These are phyloP conservation scores for Fusarium piperis DNA, from an alignment of 2,329 filamentous ascomycete genomes.

Conservation along the genomic window DNA sequence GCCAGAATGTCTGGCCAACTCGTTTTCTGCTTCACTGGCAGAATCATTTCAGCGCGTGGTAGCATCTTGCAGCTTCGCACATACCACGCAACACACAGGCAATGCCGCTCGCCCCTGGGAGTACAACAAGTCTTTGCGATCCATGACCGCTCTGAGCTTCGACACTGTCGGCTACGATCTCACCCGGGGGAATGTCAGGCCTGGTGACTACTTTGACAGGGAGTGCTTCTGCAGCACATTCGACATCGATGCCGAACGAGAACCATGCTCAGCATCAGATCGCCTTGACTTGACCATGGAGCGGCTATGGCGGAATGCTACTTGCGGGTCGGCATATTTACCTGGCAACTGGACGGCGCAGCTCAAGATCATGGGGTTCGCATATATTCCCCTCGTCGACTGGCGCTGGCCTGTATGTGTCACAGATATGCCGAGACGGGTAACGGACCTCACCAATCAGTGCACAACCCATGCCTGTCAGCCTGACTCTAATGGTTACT, in stretches of 20 bases:
- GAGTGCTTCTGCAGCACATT: constrained; percentile 25
- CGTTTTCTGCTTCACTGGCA: not conserved
- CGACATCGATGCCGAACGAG: not conserved
- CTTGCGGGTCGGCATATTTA: constrained; percentile 5
- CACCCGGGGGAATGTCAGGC: not conserved
- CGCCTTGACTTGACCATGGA: not conserved
- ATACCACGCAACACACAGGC: not conserved
- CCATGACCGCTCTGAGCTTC: constrained; percentile 10
- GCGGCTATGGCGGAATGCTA: constrained; percentile 17
- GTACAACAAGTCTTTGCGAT: not conserved
- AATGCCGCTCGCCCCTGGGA: constrained; percentile 29
- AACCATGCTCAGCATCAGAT: constrained; percentile 1
- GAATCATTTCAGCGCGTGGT: constrained; percentile 11
- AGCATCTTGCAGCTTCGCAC: constrained; percentile 19
- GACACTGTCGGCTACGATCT: constrained; percentile 24
- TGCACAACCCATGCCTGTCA: not conserved
- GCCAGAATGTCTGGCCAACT: constrained; percentile 12
- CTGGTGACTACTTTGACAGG: constrained; percentile 23
- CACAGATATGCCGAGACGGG: not conserved
- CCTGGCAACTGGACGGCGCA: not conserved
- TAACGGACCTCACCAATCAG: not conserved
- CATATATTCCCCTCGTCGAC: not conserved
- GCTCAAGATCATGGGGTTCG: not conserved
- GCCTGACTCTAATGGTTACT: not conserved
- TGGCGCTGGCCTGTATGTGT: not conserved